Conservation (phyloP, 75 land plant genomes). For the Adiantum capillusveneris region DNA sequence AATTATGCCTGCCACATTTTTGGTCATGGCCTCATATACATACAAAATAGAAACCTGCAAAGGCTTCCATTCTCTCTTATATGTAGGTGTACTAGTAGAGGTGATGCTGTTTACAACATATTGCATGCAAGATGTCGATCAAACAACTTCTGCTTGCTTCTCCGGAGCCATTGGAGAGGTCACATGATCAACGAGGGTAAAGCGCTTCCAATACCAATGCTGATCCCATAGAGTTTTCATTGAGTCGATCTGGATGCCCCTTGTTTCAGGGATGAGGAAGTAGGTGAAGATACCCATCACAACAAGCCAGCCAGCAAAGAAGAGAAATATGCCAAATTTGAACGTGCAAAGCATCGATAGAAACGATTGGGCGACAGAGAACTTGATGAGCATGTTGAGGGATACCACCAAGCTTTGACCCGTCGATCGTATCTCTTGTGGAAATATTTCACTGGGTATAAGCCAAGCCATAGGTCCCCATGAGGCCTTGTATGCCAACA, state of each 20-base stretch:
- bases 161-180: no score
- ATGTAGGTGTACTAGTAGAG: no score
- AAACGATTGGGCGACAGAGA: constrained; percentile 57
- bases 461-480: constrained; percentile 83
- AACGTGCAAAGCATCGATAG: constrained; percentile 60
- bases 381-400: constrained; percentile 57
- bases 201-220: constrained; percentile 69
- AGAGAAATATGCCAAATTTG: constrained; percentile 59
- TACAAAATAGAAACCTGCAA: no score
- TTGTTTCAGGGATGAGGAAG: constrained; percentile 71
- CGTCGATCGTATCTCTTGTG: constrained; percentile 63
- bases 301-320: constrained; percentile 53
- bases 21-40: no score
- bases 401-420: constrained; percentile 66
- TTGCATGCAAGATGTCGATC: no score
- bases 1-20: no score
- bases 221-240: constrained; percentile 56
- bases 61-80: no score
- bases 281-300: constrained; percentile 52
- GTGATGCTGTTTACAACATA: no score
- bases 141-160: no score
- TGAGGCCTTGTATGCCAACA: constrained; percentile 51
- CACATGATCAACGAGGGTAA: no score
- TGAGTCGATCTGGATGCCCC: constrained; percentile 62
- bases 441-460: constrained; percentile 76